These are phyloP conservation scores for Zygosaccharomyces pseudorouxii DNA, from an alignment of 805 yeast species.

Conservation along the genomic window DNA sequence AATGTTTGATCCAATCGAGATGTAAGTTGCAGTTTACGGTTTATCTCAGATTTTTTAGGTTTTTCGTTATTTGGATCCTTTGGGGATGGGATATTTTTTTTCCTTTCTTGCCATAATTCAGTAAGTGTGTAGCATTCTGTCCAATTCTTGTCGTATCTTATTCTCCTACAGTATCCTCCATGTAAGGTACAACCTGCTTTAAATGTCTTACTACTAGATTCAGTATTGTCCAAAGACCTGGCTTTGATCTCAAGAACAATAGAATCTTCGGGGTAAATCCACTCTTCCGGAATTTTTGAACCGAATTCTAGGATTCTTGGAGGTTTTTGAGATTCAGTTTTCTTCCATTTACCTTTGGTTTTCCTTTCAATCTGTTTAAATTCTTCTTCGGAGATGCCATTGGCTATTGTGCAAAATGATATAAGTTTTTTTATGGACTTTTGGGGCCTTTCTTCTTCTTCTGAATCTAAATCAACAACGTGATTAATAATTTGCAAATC, in stretches of 20 bases:
- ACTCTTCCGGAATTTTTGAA: constrained; percentile 55
- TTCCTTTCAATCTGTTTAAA: constrained; percentile 51
- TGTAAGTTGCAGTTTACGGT: constrained; percentile 25
- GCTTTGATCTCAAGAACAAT: constrained; percentile 82
- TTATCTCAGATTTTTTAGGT: constrained; percentile 31
- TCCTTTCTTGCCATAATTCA: constrained; percentile 39
- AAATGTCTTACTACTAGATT: constrained; percentile 42
- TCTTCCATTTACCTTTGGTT: constrained; percentile 60
- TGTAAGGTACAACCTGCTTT: constrained; percentile 67
- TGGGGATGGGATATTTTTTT: constrained; percentile 8
- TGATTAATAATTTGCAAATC: constrained; percentile 4
- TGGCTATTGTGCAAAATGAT: constrained; percentile 76
- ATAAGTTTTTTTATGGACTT: constrained; percentile 38
- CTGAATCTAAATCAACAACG: constrained; percentile 13
- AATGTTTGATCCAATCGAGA: constrained; percentile 8
- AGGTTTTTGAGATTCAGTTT: constrained; percentile 38
- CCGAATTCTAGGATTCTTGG: constrained; percentile 53
- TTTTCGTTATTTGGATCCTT: constrained; percentile 23
- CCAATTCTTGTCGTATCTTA: constrained; percentile 67
- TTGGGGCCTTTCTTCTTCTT: constrained; percentile 11
- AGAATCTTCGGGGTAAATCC: constrained; percentile 78
- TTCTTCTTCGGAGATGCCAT: constrained; percentile 70
- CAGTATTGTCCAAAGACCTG: constrained; percentile 55
- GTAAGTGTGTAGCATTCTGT: constrained; percentile 49
- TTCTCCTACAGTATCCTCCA: constrained; percentile 64